Percentiles rank a stretch among this genome's conserved stretches.
These are phyloP conservation scores for Ogataea methanolica DNA, from an alignment of 805 yeast genomes.

Conservation along the genomic window DNA sequence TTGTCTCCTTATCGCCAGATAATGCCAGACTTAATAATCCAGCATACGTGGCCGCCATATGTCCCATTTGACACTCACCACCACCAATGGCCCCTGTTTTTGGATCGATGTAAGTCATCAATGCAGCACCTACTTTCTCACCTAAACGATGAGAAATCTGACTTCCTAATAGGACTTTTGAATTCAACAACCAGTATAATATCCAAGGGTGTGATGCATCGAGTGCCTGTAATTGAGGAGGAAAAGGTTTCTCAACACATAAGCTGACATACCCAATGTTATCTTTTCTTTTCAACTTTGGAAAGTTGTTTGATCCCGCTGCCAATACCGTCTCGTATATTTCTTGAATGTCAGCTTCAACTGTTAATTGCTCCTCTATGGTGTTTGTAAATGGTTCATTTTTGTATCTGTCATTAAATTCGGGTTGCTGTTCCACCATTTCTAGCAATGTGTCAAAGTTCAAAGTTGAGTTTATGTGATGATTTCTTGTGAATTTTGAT, in stretches of 20 bases:
- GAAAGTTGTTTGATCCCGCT: slow-evolving; percentile 28
- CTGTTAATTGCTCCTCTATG: slow-evolving; percentile 33
- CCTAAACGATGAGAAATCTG: slow-evolving; percentile 15
- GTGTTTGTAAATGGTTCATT: slow-evolving; percentile 31
- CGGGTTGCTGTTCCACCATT: slow-evolving; percentile 17
- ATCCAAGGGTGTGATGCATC: slow-evolving; percentile 96
- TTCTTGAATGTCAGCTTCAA: slow-evolving; percentile 30
- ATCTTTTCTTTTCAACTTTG: slow-evolving; percentile 22
- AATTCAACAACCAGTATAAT: slow-evolving; percentile 75
- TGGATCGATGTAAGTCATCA: slow-evolving; percentile 26
- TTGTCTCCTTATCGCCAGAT: slow-evolving; percentile 36
- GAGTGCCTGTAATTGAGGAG: slow-evolving; percentile 45
- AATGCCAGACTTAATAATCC: slow-evolving; percentile 59
- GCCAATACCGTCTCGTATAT: slow-evolving; percentile 29
- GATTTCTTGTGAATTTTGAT: not conserved
- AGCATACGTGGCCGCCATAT: slow-evolving; percentile 82
- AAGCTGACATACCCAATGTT: slow-evolving; percentile 43
- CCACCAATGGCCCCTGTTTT: slow-evolving; percentile 77
- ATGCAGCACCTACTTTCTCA: slow-evolving; percentile 25
- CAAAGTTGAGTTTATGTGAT: slow-evolving; percentile 3
- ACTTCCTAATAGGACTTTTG: slow-evolving; percentile 39
- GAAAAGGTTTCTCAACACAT: slow-evolving; percentile 42
- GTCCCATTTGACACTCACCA: slow-evolving; percentile 77
- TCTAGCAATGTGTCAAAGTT: slow-evolving; percentile 22
- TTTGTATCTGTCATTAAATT: slow-evolving; percentile 6